These are phyloP conservation scores for Cyclotella cryptica DNA, from an alignment of 108 stramenopile species.

Conservation along the genomic window DNA sequence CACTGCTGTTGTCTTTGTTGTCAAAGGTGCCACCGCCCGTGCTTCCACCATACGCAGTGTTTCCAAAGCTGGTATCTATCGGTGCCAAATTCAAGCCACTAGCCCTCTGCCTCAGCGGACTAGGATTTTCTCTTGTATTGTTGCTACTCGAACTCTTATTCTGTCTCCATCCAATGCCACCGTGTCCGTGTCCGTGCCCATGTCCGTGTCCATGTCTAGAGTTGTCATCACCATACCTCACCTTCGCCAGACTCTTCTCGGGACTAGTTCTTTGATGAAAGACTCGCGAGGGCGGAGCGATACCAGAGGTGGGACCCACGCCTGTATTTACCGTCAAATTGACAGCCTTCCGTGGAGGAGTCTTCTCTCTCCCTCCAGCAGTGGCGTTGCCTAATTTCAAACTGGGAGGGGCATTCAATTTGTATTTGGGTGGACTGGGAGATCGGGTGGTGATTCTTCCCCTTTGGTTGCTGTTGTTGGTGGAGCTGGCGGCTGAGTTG, in stretches of 20 bases:
- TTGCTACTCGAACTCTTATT: conserved; percentile 1
- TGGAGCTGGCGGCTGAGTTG: conserved; percentile 2
- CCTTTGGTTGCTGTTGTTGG: conserved; percentile 21
- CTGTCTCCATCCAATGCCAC: background rate
- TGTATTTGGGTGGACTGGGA: conserved; percentile 40
- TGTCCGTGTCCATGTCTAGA: no score
- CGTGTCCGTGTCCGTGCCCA: no score
- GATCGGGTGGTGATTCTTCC: conserved; percentile 8
- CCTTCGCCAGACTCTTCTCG: conserved; percentile 6
- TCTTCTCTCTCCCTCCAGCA: background rate
- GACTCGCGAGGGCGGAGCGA: conserved; percentile 24
- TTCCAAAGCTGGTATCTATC: conserved; percentile 42
- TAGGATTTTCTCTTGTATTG: conserved; percentile 1
- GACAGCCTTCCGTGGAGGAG: background rate
- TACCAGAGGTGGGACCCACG: background rate
- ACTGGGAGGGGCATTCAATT: conserved; percentile 44
- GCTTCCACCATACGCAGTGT: background rate
- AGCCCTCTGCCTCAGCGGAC: conserved; percentile 39
- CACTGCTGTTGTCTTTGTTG: background rate
- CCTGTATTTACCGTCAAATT: no score
- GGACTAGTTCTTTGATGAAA: conserved; percentile 2
- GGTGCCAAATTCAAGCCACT: conserved; percentile 45
- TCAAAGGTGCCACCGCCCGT: background rate
- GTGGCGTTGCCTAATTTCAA: conserved; percentile 4
- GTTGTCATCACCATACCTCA: background rate